Percentiles rank a stretch among this genome's conserved stretches.
Conservation (phyloP, 2,329 filamentous ascomycete species). For the Microdochium paspali region DNA sequence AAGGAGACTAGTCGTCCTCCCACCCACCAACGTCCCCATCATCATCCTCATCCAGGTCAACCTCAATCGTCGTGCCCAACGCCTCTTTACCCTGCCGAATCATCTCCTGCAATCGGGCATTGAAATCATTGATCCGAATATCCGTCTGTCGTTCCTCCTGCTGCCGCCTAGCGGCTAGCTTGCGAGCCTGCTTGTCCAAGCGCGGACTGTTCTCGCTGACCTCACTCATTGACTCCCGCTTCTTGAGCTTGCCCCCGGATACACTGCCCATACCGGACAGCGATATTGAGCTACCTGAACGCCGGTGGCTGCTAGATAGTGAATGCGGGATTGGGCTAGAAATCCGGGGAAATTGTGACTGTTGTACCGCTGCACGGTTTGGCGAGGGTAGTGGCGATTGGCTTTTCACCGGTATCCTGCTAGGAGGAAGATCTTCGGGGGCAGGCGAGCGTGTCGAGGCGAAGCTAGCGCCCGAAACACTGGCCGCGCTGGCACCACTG, state of each 20-base stretch:
- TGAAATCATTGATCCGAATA: constrained; percentile 69
- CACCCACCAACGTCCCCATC: constrained; percentile 13
- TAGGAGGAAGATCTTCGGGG: constrained; percentile 24
- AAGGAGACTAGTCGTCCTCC: constrained; percentile 25
- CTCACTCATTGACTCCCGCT: constrained; percentile 10
- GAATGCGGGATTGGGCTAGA: constrained; percentile 16
- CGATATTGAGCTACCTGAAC: constrained; percentile 34
- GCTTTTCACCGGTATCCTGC: constrained; percentile 27
- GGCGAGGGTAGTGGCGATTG: constrained; percentile 18
- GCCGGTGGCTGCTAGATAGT: constrained; percentile 27
- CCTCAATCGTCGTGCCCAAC: constrained; percentile 63
- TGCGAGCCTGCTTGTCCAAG: constrained; percentile 58
- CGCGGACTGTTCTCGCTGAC: constrained; percentile 34
- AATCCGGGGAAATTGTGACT: constrained; percentile 14
- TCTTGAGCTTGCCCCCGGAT: background rate
- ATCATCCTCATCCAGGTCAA: constrained; percentile 34
- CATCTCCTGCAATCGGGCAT: constrained; percentile 72
- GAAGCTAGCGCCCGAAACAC: constrained; percentile 35
- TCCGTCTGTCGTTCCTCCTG: constrained; percentile 72
- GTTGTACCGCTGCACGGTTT: constrained; percentile 7
- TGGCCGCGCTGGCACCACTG: constrained; percentile 25
- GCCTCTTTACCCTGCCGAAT: constrained; percentile 84
- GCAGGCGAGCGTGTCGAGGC: constrained; percentile 35
- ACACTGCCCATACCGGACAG: constrained; percentile 18
- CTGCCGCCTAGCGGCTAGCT: constrained; percentile 60